Evolutionary conservation across 495 filamentous ascomycete species (phyloP).

Genomic region (Podospora pseudocomata): DNA sequence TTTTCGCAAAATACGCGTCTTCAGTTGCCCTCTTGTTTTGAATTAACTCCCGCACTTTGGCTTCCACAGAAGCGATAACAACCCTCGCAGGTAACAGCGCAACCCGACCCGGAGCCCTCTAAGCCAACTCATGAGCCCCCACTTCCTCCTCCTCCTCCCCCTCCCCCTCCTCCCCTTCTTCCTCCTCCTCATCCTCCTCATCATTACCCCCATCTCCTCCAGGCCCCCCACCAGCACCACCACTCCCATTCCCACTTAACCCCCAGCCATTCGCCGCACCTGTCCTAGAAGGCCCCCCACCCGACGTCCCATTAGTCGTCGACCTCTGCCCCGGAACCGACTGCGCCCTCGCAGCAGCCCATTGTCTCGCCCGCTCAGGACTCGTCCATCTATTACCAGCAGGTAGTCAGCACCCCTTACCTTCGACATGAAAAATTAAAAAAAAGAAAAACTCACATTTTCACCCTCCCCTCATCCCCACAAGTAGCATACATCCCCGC

Average conservation of each 20-base stretch:
- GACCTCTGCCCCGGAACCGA: background rate
- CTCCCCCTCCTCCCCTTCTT: background rate
- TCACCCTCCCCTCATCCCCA: constrained; percentile 80
- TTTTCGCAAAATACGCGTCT: no score
- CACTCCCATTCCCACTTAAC: background rate
- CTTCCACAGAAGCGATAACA: no score
- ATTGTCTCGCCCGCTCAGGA: background rate
- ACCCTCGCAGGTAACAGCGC: no score
- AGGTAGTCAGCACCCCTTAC: background rate
- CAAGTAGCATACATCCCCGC: constrained; percentile 86
- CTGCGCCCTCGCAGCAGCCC: background rate
- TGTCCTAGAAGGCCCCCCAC: background rate
- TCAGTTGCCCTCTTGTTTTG: no score
- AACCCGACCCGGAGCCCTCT: no score
- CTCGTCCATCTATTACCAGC: background rate
- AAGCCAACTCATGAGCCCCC: no score
- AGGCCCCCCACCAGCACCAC: background rate
- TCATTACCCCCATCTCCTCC: background rate
- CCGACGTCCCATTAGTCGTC: background rate
- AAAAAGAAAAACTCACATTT: constrained; percentile 61
- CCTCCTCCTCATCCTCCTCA: constrained; percentile 8
- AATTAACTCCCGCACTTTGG: no score
- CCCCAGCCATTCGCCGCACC: background rate
- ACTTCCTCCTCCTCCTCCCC: no score
- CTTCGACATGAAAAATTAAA: background rate